phyloP scores from a whole-genome alignment of 1,284 basidiomycete species.

The Boletus semigastroideus region DNA sequence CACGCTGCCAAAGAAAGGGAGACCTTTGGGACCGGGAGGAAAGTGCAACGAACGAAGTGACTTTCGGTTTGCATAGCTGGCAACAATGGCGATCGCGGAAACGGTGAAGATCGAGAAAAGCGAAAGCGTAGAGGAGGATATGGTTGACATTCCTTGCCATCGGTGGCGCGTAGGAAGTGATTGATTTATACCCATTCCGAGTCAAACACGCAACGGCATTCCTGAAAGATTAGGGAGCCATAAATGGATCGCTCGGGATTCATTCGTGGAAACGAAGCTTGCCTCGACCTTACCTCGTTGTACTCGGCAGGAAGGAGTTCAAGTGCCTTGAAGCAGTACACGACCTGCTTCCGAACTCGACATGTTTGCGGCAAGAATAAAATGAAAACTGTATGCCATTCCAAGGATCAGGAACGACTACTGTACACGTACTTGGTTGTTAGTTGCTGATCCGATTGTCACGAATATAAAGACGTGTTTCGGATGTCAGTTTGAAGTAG shows the following conservation, averaged over 20 bases:
- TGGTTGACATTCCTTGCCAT: slow-evolving; percentile 6
- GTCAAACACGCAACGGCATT: not conserved
- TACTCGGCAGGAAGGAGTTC: not conserved
- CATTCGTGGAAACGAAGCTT: slow-evolving; percentile 6
- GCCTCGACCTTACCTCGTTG: not conserved
- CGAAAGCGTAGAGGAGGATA: slow-evolving; percentile 7
- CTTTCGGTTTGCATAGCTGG: slow-evolving; percentile 13
- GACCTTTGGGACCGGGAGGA: slow-evolving; percentile 32
- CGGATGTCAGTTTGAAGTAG: too few relatives aligned
- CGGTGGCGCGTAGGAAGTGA: not conserved
- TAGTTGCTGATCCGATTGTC: slow-evolving; percentile 11
- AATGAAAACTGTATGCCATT: not conserved
- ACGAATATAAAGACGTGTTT: not conserved
- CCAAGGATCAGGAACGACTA: not conserved
- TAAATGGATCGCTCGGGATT: slow-evolving; percentile 6
- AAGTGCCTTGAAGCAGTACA: not conserved
- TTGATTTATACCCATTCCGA: slow-evolving; percentile 21
- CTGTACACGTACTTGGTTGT: slow-evolving; percentile 3
- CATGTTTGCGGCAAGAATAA: not conserved
- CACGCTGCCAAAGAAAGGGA: slow-evolving; percentile 31
- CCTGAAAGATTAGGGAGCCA: not conserved
- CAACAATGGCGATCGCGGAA: slow-evolving; percentile 10
- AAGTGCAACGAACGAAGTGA: not conserved
- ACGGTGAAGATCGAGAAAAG: slow-evolving; percentile 6
- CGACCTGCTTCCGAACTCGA: not conserved